Evolutionary conservation across 2,329 filamentous ascomycete species (phyloP).

Genomic region (Fusarium ramigenum): DNA sequence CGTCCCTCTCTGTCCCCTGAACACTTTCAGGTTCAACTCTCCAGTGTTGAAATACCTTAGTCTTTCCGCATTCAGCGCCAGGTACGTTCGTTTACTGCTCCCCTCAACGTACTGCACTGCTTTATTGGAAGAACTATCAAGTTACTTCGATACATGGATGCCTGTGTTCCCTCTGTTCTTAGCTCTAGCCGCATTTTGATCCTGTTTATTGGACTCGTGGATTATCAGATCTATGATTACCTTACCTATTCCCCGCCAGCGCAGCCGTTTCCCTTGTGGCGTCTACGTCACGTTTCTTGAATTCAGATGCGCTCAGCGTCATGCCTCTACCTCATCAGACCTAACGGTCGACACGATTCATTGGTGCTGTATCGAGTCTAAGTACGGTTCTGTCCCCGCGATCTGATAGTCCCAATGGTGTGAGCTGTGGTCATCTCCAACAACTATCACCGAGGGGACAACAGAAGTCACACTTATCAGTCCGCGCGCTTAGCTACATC

Average conservation of each 20-base stretch:
- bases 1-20: neutral
- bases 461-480: slow-evolving; percentile 14
- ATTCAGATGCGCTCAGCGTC: slow-evolving; percentile 28
- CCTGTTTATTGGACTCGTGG: slow-evolving; percentile 1
- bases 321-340: neutral
- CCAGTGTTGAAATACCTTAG: neutral
- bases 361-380: neutral
- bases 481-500: slow-evolving; percentile 34
- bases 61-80: slow-evolving; percentile 4
- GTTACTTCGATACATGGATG: neutral
- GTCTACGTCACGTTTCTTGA: slow-evolving; percentile 39
- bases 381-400: neutral
- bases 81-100: slow-evolving; percentile 22
- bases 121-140: neutral
- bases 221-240: neutral
- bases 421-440: neutral
- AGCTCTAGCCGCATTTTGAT: neutral
- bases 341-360: neutral
- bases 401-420: neutral
- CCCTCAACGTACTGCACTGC: slow-evolving; percentile 3
- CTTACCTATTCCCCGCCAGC: slow-evolving; percentile 17
- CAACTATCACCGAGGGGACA: slow-evolving; percentile 9
- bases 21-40: neutral
- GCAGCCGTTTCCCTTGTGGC: slow-evolving; percentile 24
- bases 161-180: neutral